Conservation (phyloP, 805 yeast genomes). For the Pichia californica region DNA sequence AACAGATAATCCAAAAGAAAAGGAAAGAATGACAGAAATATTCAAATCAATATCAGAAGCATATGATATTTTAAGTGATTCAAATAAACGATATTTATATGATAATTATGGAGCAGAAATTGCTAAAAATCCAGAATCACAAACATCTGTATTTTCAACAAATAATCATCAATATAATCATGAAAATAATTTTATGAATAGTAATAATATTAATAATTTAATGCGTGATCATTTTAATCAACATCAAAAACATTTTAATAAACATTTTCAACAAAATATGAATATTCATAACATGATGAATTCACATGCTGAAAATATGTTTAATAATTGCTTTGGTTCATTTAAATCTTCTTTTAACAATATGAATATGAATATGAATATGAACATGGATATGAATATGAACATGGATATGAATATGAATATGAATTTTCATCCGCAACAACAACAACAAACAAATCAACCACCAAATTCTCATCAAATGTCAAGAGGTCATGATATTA, state of each 20-base stretch:
- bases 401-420: constrained; percentile 4
- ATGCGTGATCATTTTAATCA: neutral
- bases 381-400: neutral
- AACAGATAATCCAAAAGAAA: constrained; percentile 20
- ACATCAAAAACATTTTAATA: neutral
- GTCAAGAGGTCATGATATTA: constrained; percentile 46
- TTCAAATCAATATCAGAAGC: constrained; percentile 64
- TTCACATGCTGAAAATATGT: neutral
- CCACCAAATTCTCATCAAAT: neutral
- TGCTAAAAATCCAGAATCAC: constrained; percentile 14
- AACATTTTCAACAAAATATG: neutral
- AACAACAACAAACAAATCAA: neutral
- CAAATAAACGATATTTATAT: constrained; percentile 39
- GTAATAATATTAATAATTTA: neutral
- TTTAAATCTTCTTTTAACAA: constrained; percentile 1
- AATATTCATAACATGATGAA: neutral
- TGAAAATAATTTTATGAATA: neutral
- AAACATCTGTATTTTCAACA: constrained; percentile 4
- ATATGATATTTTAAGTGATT: constrained; percentile 54
- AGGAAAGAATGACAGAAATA: constrained; percentile 34
- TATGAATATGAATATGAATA: neutral
- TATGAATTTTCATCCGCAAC: neutral
- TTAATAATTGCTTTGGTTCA: neutral
- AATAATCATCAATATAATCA: constrained; percentile 5
- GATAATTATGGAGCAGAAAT: constrained; percentile 48